Conservation (phyloP, 768 basidiomycete genomes). For the Psilocybe cyanescens region DNA sequence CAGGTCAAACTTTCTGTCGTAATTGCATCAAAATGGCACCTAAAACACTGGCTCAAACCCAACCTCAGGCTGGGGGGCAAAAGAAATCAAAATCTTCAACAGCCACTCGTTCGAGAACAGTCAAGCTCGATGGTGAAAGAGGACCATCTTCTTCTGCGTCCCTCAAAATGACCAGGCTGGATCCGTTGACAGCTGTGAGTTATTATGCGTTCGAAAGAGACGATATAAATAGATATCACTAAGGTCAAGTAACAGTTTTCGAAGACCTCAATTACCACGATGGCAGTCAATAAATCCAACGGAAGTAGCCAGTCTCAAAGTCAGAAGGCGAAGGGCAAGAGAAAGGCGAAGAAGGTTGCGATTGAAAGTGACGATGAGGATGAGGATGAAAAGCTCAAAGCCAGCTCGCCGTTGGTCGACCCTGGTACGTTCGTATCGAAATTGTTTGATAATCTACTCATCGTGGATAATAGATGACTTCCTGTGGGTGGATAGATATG, state of each 20-base stretch:
- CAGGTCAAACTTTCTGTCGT: no score
- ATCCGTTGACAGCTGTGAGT: constrained; percentile 40
- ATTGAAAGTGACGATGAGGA: constrained; percentile 5
- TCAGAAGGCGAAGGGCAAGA: constrained; percentile 23
- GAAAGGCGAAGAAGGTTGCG: constrained; percentile 28
- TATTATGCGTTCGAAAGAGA: not conserved
- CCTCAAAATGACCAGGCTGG: constrained; percentile 26
- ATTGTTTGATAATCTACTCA: not conserved
- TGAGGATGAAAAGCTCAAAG: not conserved
- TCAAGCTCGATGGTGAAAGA: constrained; percentile 19
- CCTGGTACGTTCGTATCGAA: constrained; percentile 5
- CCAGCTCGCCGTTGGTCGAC: not conserved
- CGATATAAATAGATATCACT: constrained; percentile 9
- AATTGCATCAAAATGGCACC: constrained; percentile 11
- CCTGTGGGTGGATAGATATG: constrained; percentile 62
- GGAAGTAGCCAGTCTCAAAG: constrained; percentile 7
- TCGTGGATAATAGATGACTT: constrained; percentile 7
- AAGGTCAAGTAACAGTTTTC: constrained; percentile 29
- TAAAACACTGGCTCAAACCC: constrained; percentile 17
- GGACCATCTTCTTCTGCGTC: constrained; percentile 15
- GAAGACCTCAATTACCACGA: constrained; percentile 12
- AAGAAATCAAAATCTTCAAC: constrained; percentile 15
- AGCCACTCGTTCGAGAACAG: constrained; percentile 16
- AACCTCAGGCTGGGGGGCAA: constrained; percentile 2
- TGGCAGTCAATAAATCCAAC: constrained; percentile 1